Evolutionary conservation across 2,329 filamentous ascomycete genomes (phyloP), one percentile per base, ranked within the genome.

Genomic region (Penicillium griseofulvum): DNA sequence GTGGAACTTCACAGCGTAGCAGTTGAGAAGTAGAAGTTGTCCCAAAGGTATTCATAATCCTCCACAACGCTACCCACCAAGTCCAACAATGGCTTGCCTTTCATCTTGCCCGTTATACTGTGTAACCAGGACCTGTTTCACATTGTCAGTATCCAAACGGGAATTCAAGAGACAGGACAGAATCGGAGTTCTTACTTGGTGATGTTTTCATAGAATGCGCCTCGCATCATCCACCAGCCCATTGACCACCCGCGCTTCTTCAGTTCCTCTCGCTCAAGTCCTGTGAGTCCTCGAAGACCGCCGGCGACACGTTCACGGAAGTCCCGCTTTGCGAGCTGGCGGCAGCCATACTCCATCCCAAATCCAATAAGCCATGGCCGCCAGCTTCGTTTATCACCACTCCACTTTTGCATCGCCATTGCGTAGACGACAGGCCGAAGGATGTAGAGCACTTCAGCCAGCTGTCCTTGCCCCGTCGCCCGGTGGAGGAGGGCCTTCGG

Each of bases 41-140:
- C 91, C 94, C 94, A 99, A 31, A 99, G 80, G 72, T 95, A 97
- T 74, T 96, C 90, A 71, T 99, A 99, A 72, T 99, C 94, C 71
- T 97, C 91, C 60, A 97, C 75, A 43, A 99, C 88, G 54, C 89
- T 90, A 9, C 87, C 89, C 24, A 96, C 80, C 70, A 99, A 84
- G 62, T 89, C 86, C 44, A 95, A 83, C 73, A 96, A 80, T 49
- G 89, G 86, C 68, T 87, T 88, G 62, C 85, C 79, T 68, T 80
- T 87, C 62, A 96, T 82, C 66, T 86, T 88, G 29, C 80, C 79
- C 8, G 93, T 87, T 14, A 93, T 74, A 5, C 85, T 83, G 74
- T 89, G 90, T 52, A 87, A 77, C 77, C 82, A 83, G 9, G 79
- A 75, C 65, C 83, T 84, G 56, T 45, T 55, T 24, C 19, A 24